phyloP scores from a whole-genome alignment of 2,329 filamentous ascomycete species.

The Colletotrichum tabaci region DNA sequence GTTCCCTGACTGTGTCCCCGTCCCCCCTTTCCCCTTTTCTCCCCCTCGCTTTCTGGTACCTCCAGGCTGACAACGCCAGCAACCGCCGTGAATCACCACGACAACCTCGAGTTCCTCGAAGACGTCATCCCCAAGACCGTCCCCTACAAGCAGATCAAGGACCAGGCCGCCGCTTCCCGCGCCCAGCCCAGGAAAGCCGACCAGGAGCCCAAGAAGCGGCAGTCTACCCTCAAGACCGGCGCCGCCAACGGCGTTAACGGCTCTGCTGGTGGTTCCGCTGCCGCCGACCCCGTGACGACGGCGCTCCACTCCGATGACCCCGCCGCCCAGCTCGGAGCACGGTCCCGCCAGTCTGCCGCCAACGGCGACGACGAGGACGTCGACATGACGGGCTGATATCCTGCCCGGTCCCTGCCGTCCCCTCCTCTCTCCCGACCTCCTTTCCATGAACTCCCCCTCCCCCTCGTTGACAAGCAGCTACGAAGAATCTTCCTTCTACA shows the following conservation, averaged over 20 bases:
- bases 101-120: constrained; percentile 94
- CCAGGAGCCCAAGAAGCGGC: constrained; percentile 51
- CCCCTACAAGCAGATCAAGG: constrained; percentile 85
- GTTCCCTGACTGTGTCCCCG: background rate
- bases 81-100: constrained; percentile 86
- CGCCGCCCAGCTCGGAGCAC: constrained; percentile 68
- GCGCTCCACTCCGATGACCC: constrained; percentile 57
- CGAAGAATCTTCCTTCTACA: background rate
- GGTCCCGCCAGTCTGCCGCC: constrained; percentile 64
- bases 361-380: constrained; percentile 66
- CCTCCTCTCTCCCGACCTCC: no score
- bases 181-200: constrained; percentile 62
- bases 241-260: constrained; percentile 41
- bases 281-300: constrained; percentile 1
- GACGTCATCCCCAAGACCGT: constrained; percentile 92
- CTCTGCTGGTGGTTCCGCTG: constrained; percentile 8
- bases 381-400: constrained; percentile 69
- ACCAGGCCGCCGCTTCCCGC: constrained; percentile 66
- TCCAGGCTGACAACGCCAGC: constrained; percentile 63
- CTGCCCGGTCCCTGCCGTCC: background rate
- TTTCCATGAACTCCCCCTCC: background rate
- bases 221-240: constrained; percentile 34
- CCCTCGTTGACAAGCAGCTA: background rate
- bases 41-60: no score
- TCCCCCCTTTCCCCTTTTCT: background rate